Evolutionary conservation across 1,139 yeast genomes (phyloP), one percentile per base, ranked within the genome.

Genomic region (Yamadazyma buinensis): DNA sequence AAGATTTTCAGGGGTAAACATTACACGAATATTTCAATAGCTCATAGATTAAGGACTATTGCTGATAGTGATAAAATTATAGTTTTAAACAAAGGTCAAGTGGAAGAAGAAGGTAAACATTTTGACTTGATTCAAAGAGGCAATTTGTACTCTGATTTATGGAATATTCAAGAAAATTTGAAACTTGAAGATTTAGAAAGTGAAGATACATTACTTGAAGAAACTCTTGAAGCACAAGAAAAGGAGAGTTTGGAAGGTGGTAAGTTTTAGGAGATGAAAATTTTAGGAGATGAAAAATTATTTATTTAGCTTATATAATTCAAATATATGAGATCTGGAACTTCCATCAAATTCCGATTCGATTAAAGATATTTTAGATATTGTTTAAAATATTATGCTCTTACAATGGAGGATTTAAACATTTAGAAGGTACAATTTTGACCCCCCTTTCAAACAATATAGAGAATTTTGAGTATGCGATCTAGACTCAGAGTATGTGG

Each of bases 41-140:
- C 98, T 1, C 99, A 92, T 57, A 66, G 98, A 44, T 69, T 92
- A 50, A 72, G 97, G 54, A 92, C 98, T 0, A 85, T 92, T 35
- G 95, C 96, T 13, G 97, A 92, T 55, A 75, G 96, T 5, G 97
- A 92, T 54, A 86, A 86, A 64, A 92, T 92, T 48, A 85, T 92
- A 46, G 97, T 92, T 1, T 66, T 92, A 41, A 75, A 80, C 39
- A 73, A 77, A 39, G 98, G 98, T 7, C 39, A 58, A 4, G 95
- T 92, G 5, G 79, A 73, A 33, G 98, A 94, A 55, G 92, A 87
- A 59, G 98, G 98, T 15, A 75, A 80, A 0, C 98, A 92, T 55
- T 57, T 61, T 23, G 70, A 67, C 21, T 68, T 94, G 29, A 58
- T 92, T 38, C 61, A 57, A 15, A 62, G 66, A 28, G 64, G 61